Conservation (phyloP, 306 rosid genomes). For the Rosa lucieae region DNA sequence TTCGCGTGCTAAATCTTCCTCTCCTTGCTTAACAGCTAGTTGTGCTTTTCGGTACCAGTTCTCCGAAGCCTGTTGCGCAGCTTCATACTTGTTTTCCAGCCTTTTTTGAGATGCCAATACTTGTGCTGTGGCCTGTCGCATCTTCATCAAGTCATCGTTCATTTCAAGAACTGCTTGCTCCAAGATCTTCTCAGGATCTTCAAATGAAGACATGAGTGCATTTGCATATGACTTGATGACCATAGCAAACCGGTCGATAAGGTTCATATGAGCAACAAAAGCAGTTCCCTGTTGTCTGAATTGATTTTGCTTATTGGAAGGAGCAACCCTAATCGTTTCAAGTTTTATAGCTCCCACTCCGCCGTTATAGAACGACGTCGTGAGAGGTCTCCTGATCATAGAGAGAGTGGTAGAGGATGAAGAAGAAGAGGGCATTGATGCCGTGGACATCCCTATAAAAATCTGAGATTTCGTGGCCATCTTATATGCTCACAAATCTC, state of each 20-base stretch:
- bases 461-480: neutral
- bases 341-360: constrained; percentile 38
- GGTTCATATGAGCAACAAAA: constrained; percentile 70
- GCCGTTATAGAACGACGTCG: neutral
- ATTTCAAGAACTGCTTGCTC: constrained; percentile 94
- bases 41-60: constrained; percentile 95
- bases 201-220: constrained; percentile 75
- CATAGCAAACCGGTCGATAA: constrained; percentile 80
- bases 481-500: neutral
- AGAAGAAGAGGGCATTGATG: neutral
- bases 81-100: constrained; percentile 80
- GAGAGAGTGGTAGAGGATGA: neutral
- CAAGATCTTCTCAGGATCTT: constrained; percentile 92
- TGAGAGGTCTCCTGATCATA: neutral
- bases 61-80: constrained; percentile 86
- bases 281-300: constrained; percentile 55
- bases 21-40: constrained; percentile 82
- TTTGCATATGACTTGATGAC: constrained; percentile 94
- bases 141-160: constrained; percentile 88
- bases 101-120: constrained; percentile 89
- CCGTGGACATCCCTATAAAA: neutral
- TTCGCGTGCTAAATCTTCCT: constrained; percentile 95
- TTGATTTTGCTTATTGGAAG: constrained; percentile 32
- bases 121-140: constrained; percentile 96
- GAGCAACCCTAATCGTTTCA: constrained; percentile 37